These are phyloP conservation scores for Zea mays DNA, from an alignment of 176 grass and related monocot species.

Conservation along the genomic window DNA sequence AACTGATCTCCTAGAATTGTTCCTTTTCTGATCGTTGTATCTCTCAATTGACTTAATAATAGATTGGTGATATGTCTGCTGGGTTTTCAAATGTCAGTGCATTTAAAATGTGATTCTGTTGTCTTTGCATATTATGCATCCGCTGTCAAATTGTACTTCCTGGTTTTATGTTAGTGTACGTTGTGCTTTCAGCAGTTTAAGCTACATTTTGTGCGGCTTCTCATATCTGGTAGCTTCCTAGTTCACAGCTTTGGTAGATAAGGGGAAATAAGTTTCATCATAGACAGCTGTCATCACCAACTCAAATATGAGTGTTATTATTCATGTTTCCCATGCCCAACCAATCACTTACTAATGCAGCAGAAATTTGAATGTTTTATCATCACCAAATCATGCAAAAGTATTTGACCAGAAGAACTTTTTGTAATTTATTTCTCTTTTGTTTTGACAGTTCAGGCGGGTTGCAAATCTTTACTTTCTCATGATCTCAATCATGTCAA, in stretches of 20 bases:
- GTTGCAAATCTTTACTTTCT: slow-evolving; percentile 99
- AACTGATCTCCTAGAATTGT: background rate
- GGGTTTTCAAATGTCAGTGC: background rate
- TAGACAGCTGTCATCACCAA: background rate
- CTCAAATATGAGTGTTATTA: background rate
- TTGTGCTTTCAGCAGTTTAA: background rate
- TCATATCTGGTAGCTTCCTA: background rate
- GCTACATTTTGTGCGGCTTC: background rate
- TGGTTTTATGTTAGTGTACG: slow-evolving; percentile 13
- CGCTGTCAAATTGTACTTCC: background rate
- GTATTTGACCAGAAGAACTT: slow-evolving; percentile 25
- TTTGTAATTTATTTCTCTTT: slow-evolving; percentile 54
- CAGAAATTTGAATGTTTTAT: slow-evolving; percentile 13
- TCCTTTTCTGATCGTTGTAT: background rate
- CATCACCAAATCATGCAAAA: slow-evolving; percentile 29
- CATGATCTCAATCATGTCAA: slow-evolving; percentile 98
- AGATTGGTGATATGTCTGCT: background rate
- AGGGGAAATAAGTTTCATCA: background rate
- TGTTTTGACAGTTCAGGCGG: slow-evolving; percentile 97
- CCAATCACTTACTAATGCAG: background rate
- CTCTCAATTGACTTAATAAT: slow-evolving; percentile 13
- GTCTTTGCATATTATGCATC: slow-evolving; percentile 14
- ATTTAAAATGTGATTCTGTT: slow-evolving; percentile 9
- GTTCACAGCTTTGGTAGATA: slow-evolving; percentile 5
- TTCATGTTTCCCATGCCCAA: background rate